Evolutionary conservation across 352 stramenopile genomes (phyloP).

Genomic region (Phytopythium chamaehyphon): DNA sequence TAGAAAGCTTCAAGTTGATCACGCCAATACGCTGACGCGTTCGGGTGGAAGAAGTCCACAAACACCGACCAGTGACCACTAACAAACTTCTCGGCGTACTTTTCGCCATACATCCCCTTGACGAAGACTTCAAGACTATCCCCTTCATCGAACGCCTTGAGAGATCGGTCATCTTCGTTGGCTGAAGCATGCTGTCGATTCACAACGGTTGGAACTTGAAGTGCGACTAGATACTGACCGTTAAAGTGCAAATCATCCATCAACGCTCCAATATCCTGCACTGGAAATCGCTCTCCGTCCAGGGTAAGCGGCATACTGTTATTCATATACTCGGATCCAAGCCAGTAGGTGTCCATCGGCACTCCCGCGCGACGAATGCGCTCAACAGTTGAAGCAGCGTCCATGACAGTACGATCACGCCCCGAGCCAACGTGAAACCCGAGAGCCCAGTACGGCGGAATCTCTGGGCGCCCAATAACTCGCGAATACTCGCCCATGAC

Average conservation of each 20-base stretch:
- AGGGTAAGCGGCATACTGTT: slow-evolving; percentile 51
- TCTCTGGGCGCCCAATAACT: slow-evolving; percentile 63
- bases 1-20: slow-evolving; percentile 64
- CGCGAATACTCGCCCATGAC: slow-evolving; percentile 73
- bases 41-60: slow-evolving; percentile 84
- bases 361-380: slow-evolving; percentile 37
- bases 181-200: background rate
- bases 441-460: slow-evolving; percentile 84
- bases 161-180: slow-evolving; percentile 3
- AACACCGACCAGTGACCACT: slow-evolving; percentile 63
- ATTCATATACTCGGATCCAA: slow-evolving; percentile 65
- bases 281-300: slow-evolving; percentile 49
- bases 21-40: slow-evolving; percentile 60
- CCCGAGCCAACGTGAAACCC: slow-evolving; percentile 74
- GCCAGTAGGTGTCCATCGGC: slow-evolving; percentile 80
- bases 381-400: slow-evolving; percentile 26
- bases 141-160: slow-evolving; percentile 32
- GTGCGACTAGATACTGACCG: slow-evolving; percentile 69
- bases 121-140: slow-evolving; percentile 68
- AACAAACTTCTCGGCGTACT: slow-evolving; percentile 63
- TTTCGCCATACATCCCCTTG: slow-evolving; percentile 62
- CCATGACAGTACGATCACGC: slow-evolving; percentile 23
- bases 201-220: slow-evolving; percentile 64
- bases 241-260: slow-evolving; percentile 81
- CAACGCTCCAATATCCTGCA: slow-evolving; percentile 36